Base-by-base conservation (phyloP, 225 moss, liverwort and hornwort genomes). In the Pseudisothecium myosuroides region DNA sequence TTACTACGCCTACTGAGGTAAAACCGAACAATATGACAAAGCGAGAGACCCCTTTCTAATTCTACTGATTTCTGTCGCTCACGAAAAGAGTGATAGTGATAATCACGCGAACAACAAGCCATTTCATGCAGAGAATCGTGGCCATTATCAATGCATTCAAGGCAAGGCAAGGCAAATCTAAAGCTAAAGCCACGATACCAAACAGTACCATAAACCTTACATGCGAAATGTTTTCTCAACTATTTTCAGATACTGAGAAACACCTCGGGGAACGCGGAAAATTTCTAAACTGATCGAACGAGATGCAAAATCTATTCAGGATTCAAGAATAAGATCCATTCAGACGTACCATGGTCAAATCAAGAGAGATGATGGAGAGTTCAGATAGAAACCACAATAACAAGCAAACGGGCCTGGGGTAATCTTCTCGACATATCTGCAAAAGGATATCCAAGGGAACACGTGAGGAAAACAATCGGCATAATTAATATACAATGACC, bases 351-450 rank as follows among this genome's bases (percentile, higher is more conserved):
- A 95, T 95, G 68, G 95, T 97, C 88, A 97, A 77, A 86, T 96
- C 97, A 76, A 94, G 90, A 39, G 97, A 94, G 79, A 97, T 87
- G 52, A 97, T 94, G 78, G 97, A 97, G 52, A 96, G 92, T 85
- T 97, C 96, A 71, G 95, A 96, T 55, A 97, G 93, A 60, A 91
- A 75, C 97, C 97, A 96, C 80, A 97, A 91, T 72, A 95, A 77
- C 76, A 92, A 36, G 81, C 95, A 96, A 54, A 96, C 94, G 64
- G 93, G 93, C 64, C 89, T 89, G 71, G 97, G 97, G 62, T 96
- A 94, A 89, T 97, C 97, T 86, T 97, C 96, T 87, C 95, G 92
- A 87, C 96, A 97, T 54, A 97, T 93, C 97, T 97, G 95, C 92
- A 83, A 62, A 71, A 45, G 63, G 5, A 43, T 55, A 32, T 29